phyloP scores from a whole-genome alignment of 306 rosid genomes.

The Acacia confusa region DNA sequence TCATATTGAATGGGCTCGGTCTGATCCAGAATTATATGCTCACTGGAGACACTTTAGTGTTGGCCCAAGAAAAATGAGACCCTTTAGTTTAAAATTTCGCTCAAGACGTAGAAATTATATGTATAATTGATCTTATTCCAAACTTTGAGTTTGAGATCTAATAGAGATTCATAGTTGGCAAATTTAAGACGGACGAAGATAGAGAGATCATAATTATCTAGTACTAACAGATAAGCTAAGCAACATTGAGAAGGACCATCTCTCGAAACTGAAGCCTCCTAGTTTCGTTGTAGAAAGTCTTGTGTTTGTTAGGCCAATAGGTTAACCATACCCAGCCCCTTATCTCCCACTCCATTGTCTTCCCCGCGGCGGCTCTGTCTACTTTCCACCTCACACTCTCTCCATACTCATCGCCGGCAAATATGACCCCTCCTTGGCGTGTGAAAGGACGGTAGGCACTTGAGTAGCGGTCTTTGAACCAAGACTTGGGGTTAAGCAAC shows the following conservation, averaged over 20 bases:
- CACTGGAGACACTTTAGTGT: no score
- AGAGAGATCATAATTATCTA: not conserved
- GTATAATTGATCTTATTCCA: not conserved
- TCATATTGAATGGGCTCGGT: no score
- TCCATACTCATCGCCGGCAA: conserved; percentile 88
- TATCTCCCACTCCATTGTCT: conserved; percentile 83
- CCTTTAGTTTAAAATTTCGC: no score
- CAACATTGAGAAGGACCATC: conserved; percentile 50
- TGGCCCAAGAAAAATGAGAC: no score
- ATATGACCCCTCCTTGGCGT: conserved; percentile 81
- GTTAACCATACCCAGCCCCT: conserved; percentile 92
- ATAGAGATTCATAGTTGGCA: not conserved
- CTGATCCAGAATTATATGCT: no score
- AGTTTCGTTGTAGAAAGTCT: conserved; percentile 69
- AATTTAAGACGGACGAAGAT: not conserved
- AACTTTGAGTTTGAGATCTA: not conserved
- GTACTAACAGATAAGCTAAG: conserved; percentile 30
- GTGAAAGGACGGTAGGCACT: conserved; percentile 86
- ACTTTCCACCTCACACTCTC: conserved; percentile 83
- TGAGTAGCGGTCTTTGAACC: conserved; percentile 80
- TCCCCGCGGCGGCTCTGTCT: conserved; percentile 59
- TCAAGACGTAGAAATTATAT: no score
- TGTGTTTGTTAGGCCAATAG: conserved; percentile 90
- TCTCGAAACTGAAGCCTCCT: conserved; percentile 83
- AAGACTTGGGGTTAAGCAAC: conserved; percentile 69